Evolutionary conservation across 2,329 filamentous ascomycete species (phyloP).

Genomic region (Fusarium redolens): DNA sequence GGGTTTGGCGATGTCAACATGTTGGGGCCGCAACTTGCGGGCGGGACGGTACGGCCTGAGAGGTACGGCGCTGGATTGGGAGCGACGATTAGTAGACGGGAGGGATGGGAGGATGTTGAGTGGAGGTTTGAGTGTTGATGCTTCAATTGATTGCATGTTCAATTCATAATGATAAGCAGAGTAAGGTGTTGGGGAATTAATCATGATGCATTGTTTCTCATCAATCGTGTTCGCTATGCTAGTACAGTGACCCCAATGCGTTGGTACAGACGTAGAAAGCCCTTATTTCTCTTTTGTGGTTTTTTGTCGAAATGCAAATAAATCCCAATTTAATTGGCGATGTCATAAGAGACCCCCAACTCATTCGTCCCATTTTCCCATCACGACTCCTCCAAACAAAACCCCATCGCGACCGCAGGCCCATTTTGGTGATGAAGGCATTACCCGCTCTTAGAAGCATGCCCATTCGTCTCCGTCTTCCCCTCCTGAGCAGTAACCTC

Average conservation of each 20-base stretch:
- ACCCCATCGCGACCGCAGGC: too few species aligned
- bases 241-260: neutral
- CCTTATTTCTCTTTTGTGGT: conserved; percentile 1
- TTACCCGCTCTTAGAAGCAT: neutral
- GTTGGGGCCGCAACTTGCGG: conserved; percentile 26
- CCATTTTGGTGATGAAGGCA: too few species aligned
- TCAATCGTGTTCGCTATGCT: conserved; percentile 15
- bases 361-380: neutral
- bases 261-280: neutral
- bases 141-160: neutral
- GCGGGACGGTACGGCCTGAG: conserved; percentile 33
- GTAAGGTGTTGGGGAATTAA: neutral
- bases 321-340: neutral
- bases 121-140: conserved; percentile 38
- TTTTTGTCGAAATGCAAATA: neutral
- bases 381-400: neutral
- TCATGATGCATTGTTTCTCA: neutral
- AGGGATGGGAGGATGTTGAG: conserved; percentile 29
- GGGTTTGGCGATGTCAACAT: conserved; percentile 33
- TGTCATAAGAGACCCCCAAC: neutral
- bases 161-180: neutral
- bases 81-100: too few species aligned
- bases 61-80: conserved; percentile 34
- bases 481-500: neutral
- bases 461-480: neutral